Conservation (phyloP, 208 protist species). For the Crithidia brevicula region DNA sequence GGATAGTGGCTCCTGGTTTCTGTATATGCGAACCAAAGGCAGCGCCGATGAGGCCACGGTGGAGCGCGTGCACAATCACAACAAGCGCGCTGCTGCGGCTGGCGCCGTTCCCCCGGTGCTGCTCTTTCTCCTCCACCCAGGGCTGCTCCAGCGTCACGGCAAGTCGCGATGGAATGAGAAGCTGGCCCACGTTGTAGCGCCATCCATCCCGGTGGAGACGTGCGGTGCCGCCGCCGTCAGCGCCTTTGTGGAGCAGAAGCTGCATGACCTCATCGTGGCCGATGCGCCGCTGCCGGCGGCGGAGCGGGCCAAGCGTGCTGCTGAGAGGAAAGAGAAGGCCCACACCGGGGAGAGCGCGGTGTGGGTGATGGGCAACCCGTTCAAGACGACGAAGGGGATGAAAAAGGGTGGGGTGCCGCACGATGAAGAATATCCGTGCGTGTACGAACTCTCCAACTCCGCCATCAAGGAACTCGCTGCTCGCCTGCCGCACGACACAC, state of each 20-base stretch:
- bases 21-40: slow-evolving; percentile 80
- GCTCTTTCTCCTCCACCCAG: slow-evolving; percentile 60
- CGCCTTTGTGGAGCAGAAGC: slow-evolving; percentile 28
- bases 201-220: slow-evolving; percentile 50
- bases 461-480: slow-evolving; percentile 20
- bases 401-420: slow-evolving; percentile 8
- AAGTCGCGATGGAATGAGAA: slow-evolving; percentile 61
- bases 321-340: not conserved
- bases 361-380: slow-evolving; percentile 16
- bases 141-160: slow-evolving; percentile 59
- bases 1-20: slow-evolving; percentile 54
- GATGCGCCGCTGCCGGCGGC: not conserved
- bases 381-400: slow-evolving; percentile 15
- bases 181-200: slow-evolving; percentile 43
- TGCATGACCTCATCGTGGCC: not conserved
- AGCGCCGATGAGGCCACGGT: slow-evolving; percentile 52
- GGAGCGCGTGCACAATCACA: slow-evolving; percentile 44
- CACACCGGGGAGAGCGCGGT: not conserved
- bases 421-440: slow-evolving; percentile 1
- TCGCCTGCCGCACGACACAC: slow-evolving; percentile 3
- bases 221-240: slow-evolving; percentile 56
- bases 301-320: not conserved
- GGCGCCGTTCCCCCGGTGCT: slow-evolving; percentile 21
- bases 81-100: slow-evolving; percentile 13
- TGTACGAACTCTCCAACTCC: slow-evolving; percentile 19